Base-by-base conservation (phyloP, 768 basidiomycete species). In the Lactifluus pinguis region DNA sequence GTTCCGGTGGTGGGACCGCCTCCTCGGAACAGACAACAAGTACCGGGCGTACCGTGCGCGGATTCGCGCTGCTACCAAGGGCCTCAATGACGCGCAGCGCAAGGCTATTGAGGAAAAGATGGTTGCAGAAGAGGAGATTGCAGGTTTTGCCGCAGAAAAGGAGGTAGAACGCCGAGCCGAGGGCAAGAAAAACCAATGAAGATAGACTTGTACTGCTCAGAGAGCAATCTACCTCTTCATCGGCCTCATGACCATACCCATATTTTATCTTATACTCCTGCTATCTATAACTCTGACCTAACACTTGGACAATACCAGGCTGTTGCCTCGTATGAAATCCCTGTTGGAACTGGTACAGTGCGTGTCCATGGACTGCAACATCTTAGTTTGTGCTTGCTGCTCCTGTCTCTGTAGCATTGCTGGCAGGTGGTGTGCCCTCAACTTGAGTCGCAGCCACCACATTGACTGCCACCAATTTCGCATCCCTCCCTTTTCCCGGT, bases 1-100 rank as follows among this genome's bases (percentile, higher is more conserved):
- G 21, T 97, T 97, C 84, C 83, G 93, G 44, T 95, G 91, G 87
- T 92, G 89, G 73, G 95, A 98, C 73, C 80, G 81, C 61, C 74
- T 92, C 66, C 86, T 90, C 69, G 94, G 94, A 53, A 98, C 95
- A 0, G 95, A 99, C 69, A 73, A 78, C 73, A 92, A 91, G 77
- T 98, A 97, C 76, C 83, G 78, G 21, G 85, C 82, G 38, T 93
- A 95, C 78, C 83, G 86, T 63, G 77, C 75, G 49, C 83, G 84
- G 41, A 73, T 95, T 32, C 72, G 76, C 25, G 83, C 81, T 7
- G 85, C 83, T 59, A 85, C 59, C 7, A 55, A 49, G 10, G 65
- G 65, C 11, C 54, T 81, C 53, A 77, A 74, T 50, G 76, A 78
- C 67, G 80, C 80, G 49, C 79, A 88, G 67, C 72, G 74, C 54